Evolutionary conservation across 352 stramenopile genomes (phyloP).

Genomic region (Globisporangium mamillatum): DNA sequence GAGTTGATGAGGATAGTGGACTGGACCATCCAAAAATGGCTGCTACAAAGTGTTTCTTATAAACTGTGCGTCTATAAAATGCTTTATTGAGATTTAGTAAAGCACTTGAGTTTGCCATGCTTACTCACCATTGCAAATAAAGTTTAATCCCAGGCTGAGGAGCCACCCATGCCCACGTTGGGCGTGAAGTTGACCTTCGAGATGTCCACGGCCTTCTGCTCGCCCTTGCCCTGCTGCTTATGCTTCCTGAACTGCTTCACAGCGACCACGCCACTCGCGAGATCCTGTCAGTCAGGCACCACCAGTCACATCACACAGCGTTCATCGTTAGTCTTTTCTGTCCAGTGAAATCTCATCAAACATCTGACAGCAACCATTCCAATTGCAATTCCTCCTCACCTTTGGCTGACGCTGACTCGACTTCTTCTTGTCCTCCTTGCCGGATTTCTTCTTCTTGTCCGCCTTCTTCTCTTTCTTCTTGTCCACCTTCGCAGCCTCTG

Average conservation of each 20-base stretch:
- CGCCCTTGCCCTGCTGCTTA: conserved; percentile 35
- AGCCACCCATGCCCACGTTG: conserved; percentile 62
- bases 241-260: conserved; percentile 80
- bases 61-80: neutral
- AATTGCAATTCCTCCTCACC: conserved; percentile 9
- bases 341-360: neutral
- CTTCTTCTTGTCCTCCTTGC: conserved; percentile 22
- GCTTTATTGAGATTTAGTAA: neutral
- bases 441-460: conserved; percentile 32
- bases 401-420: conserved; percentile 41
- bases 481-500: conserved; percentile 13
- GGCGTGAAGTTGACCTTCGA: conserved; percentile 61
- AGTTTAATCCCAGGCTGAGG: conserved; percentile 59
- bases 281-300: conserved; percentile 28
- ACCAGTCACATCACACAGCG: neutral
- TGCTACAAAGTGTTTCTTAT: neutral
- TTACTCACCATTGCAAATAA: neutral
- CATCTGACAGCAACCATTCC: neutral
- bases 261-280: conserved; percentile 69
- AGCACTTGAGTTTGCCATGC: neutral
- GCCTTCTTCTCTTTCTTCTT: conserved; percentile 19
- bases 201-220: conserved; percentile 42
- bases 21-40: conserved; percentile 11
- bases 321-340: neutral
- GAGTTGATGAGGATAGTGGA: neutral